Conservation (phyloP, 2,329 filamentous ascomycete species). For the Stachybotrys chlorohalonatus region DNA sequence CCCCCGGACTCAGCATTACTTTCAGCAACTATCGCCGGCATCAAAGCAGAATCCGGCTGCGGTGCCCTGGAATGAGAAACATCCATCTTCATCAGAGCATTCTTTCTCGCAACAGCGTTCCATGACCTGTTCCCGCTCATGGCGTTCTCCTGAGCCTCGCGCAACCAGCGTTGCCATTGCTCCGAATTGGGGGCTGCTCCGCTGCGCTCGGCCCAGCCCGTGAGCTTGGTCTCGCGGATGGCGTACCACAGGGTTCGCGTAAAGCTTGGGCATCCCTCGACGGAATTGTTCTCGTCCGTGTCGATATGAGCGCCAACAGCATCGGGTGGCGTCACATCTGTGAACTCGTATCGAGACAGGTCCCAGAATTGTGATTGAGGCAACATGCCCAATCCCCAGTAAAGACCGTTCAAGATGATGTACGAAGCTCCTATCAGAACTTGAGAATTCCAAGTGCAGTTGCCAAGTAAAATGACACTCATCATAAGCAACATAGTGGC, state of each 20-base stretch:
- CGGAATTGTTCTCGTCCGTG: constrained; percentile 18
- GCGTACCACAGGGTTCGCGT: constrained; percentile 51
- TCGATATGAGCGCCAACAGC: constrained; percentile 23
- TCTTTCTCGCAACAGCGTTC: constrained; percentile 39
- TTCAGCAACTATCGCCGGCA: background rate
- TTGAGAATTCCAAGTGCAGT: constrained; percentile 53
- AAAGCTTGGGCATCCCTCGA: constrained; percentile 36
- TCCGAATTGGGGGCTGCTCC: constrained; percentile 42
- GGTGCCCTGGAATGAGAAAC: constrained; percentile 10
- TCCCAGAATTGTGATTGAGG: constrained; percentile 46
- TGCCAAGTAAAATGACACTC: constrained; percentile 51
- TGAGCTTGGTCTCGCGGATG: constrained; percentile 42
- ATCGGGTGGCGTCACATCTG: constrained; percentile 30
- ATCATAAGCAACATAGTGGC: constrained; percentile 54
- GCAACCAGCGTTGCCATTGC: constrained; percentile 46
- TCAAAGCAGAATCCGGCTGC: constrained; percentile 8
- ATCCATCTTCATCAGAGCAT: constrained; percentile 33
- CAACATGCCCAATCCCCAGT: constrained; percentile 47
- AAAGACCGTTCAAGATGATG: constrained; percentile 49
- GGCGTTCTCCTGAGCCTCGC: constrained; percentile 34
- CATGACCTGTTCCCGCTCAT: constrained; percentile 22
- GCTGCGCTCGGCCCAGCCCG: constrained; percentile 42
- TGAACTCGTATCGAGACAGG: constrained; percentile 38
- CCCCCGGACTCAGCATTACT: background rate
- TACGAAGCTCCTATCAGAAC: constrained; percentile 49